phyloP scores from a whole-genome alignment of 164 flowering plant species.

The Umbilicus rupestris region DNA sequence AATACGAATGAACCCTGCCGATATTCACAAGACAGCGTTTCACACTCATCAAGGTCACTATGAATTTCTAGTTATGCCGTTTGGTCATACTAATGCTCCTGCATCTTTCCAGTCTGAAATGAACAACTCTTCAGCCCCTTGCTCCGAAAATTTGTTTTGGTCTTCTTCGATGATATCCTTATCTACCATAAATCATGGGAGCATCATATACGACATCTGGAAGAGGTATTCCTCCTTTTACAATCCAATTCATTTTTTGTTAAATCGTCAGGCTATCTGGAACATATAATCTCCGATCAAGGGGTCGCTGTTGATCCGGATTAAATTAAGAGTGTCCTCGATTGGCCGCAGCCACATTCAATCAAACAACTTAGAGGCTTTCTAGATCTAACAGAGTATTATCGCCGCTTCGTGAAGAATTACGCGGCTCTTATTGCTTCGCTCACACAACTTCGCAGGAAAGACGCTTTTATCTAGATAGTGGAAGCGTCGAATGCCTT shows the following conservation, averaged over 20 bases:
- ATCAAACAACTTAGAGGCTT: no score
- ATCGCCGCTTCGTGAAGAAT: no score
- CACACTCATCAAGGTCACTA: slow-evolving; percentile 14
- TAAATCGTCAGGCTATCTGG: no score
- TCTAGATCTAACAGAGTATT: no score
- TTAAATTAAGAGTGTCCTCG: no score
- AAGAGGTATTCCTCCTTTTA: background rate
- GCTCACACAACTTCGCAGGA: no score
- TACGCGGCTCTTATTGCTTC: no score
- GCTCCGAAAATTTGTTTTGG: background rate
- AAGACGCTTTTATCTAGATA: no score
- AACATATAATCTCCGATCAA: no score
- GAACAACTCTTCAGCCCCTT: background rate
- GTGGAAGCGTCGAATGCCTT: no score
- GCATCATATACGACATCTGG: background rate
- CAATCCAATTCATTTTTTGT: background rate
- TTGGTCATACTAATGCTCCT: background rate
- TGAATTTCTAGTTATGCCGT: background rate
- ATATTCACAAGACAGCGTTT: background rate
- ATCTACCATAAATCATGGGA: background rate
- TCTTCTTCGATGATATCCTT: background rate
- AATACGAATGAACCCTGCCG: background rate
- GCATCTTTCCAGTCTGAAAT: background rate
- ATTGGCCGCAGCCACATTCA: no score
- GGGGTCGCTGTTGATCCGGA: no score